A percentile compares a stretch with the other conserved stretches of the same genome.
These are phyloP conservation scores for Arctium lappa DNA, from an alignment of 129 eudicot genomes.

Conservation along the genomic window DNA sequence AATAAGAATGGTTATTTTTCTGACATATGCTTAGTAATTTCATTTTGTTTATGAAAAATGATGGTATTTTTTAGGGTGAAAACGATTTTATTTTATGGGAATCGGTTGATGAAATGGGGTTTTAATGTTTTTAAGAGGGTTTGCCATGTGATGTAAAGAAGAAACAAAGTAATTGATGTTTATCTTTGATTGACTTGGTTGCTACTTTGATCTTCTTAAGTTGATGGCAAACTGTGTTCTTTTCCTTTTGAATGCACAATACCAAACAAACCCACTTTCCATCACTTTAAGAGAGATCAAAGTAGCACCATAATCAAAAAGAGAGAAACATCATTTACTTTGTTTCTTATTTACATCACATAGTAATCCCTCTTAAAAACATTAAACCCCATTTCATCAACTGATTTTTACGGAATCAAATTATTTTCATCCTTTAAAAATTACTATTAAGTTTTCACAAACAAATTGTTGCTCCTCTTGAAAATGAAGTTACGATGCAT, in stretches of 20 bases:
- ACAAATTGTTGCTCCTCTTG: neutral
- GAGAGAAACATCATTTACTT: conserved; percentile 6
- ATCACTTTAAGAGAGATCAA: conserved; percentile 5
- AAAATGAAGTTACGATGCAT: neutral
- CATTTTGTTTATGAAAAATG: neutral
- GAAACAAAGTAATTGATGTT: neutral
- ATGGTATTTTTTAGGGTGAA: neutral
- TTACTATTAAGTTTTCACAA: neutral
- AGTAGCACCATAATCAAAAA: conserved; percentile 8
- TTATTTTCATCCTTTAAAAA: neutral
- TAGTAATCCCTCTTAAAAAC: neutral
- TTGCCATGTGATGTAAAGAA: neutral
- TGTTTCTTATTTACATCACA: neutral
- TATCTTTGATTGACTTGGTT: conserved; percentile 8
- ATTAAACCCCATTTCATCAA: neutral
- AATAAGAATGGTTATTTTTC: neutral
- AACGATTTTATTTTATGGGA: neutral
- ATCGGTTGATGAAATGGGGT: neutral
- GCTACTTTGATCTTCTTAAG: conserved; percentile 12
- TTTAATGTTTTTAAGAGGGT: neutral
- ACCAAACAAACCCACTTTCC: neutral
- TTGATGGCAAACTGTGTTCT: neutral
- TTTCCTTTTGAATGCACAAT: neutral
- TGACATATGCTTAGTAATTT: neutral
- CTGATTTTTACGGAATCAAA: neutral